These are phyloP conservation scores for Sextonia rubra DNA, from an alignment of 164 flowering plant species.

Conservation along the genomic window DNA sequence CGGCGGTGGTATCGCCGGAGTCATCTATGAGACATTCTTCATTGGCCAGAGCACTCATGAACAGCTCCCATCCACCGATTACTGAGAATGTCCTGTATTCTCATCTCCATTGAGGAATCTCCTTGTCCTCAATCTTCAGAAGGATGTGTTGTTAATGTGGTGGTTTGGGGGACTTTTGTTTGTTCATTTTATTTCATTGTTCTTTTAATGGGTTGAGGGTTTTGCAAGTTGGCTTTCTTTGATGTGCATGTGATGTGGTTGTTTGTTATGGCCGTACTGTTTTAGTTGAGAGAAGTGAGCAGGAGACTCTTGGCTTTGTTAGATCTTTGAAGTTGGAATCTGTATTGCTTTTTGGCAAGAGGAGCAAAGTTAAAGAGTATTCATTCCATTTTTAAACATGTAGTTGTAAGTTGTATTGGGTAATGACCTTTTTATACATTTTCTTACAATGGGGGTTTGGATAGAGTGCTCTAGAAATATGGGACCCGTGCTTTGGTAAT, in stretches of 20 bases:
- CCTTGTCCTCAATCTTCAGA: not conserved
- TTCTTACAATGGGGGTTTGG: too few species aligned
- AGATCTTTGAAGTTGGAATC: not conserved
- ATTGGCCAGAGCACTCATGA: slow-evolving; percentile 31
- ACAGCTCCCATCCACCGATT: slow-evolving; percentile 29
- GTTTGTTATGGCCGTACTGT: not conserved
- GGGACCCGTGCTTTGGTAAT: too few species aligned
- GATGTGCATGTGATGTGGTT: not conserved
- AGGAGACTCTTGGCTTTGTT: not conserved
- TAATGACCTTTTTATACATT: too few species aligned
- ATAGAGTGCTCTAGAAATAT: too few species aligned
- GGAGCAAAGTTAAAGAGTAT: not conserved
- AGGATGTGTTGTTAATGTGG: not conserved
- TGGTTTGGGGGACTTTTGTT: not conserved
- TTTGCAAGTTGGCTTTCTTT: not conserved
- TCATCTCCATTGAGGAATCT: not conserved
- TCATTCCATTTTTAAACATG: too few species aligned
- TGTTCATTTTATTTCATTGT: not conserved
- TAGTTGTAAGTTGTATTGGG: too few species aligned
- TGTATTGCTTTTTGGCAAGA: not conserved
- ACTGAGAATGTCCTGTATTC: slow-evolving; percentile 10
- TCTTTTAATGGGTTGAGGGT: not conserved
- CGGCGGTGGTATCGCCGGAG: slow-evolving; percentile 35
- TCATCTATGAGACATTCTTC: slow-evolving; percentile 30
- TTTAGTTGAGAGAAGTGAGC: not conserved